A percentile compares a stretch with the other conserved stretches of the same genome.
These are phyloP conservation scores for Dissoconium aciculare DNA, from an alignment of 2,329 filamentous ascomycete species.

Conservation along the genomic window DNA sequence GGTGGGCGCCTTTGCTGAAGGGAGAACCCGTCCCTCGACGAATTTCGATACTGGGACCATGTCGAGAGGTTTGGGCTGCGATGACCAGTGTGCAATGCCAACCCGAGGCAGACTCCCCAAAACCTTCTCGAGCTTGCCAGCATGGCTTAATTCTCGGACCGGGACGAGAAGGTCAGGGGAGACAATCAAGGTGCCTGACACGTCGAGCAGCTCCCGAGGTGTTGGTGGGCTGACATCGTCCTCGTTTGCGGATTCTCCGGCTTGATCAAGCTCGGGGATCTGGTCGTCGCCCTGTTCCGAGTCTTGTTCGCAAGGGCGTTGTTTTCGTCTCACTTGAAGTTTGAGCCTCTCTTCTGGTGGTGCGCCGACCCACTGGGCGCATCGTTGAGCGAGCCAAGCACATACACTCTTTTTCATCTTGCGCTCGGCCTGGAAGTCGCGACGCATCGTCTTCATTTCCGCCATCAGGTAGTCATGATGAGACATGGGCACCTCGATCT, in stretches of 20 bases:
- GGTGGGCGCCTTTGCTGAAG: slow-evolving; percentile 50
- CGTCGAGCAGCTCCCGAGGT: slow-evolving; percentile 8
- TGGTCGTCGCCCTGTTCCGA: slow-evolving; percentile 4
- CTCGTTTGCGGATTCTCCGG: slow-evolving; percentile 19
- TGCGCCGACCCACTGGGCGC: slow-evolving; percentile 64
- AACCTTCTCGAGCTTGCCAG: slow-evolving; percentile 16
- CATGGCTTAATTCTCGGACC: slow-evolving; percentile 15
- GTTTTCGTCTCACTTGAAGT: slow-evolving; percentile 52
- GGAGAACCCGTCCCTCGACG: slow-evolving; percentile 62
- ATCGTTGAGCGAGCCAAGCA: slow-evolving; percentile 64
- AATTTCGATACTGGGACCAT: slow-evolving; percentile 59
- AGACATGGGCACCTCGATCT: slow-evolving; percentile 59
- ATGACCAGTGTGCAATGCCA: slow-evolving; percentile 8
- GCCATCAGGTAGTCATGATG: slow-evolving; percentile 79
- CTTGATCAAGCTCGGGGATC: slow-evolving; percentile 19
- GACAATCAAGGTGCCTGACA: slow-evolving; percentile 15
- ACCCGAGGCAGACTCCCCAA: slow-evolving; percentile 17
- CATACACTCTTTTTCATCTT: slow-evolving; percentile 84
- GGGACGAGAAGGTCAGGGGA: slow-evolving; percentile 16
- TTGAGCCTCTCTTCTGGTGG: slow-evolving; percentile 46
- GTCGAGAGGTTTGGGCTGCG: slow-evolving; percentile 4
- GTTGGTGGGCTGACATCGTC: slow-evolving; percentile 19
- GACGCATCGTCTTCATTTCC: slow-evolving; percentile 97
- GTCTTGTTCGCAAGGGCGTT: slow-evolving; percentile 12
- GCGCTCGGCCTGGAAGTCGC: slow-evolving; percentile 82